These are phyloP conservation scores for Chytridiales sp. DNA, from an alignment of 371 early-diverging fungal species.

Conservation along the genomic window DNA sequence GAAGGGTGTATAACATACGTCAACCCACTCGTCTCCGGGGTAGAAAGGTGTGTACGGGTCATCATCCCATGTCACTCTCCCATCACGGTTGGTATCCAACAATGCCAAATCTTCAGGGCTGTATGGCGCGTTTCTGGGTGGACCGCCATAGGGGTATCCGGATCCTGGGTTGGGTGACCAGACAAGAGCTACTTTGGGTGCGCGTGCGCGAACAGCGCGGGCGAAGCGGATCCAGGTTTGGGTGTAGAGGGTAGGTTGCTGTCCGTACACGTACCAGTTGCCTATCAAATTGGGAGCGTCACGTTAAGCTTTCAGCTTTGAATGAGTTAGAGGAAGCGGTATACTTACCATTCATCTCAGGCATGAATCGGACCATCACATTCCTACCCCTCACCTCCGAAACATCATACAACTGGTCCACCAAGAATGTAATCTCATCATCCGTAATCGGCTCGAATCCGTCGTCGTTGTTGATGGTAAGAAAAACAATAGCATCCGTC, in stretches of 20 bases:
- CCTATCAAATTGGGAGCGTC: too few species aligned
- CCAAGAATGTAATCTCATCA: conserved; percentile 7
- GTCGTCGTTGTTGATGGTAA: conserved; percentile 24
- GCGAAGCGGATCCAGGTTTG: not conserved
- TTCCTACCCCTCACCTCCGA: not conserved
- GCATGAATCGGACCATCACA: conserved; percentile 16
- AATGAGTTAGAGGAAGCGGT: too few species aligned
- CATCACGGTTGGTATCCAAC: conserved; percentile 39
- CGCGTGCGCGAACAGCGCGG: not conserved
- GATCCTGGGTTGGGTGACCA: not conserved
- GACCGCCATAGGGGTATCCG: conserved; percentile 1
- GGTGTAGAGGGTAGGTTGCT: too few species aligned
- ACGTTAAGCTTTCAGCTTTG: too few species aligned
- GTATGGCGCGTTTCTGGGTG: not conserved
- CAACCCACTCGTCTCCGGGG: conserved; percentile 49
- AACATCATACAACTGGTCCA: conserved; percentile 9
- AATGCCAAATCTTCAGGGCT: not conserved
- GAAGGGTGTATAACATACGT: too few species aligned
- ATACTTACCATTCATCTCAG: conserved; percentile 26
- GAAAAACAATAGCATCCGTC: conserved; percentile 25
- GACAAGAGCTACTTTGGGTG: not conserved
- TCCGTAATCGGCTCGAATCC: not conserved
- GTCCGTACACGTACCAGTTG: too few species aligned
- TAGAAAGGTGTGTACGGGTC: conserved; percentile 41
- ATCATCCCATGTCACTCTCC: conserved; percentile 19